Percentiles rank a stretch among this genome's conserved stretches.
phyloP scores from a whole-genome alignment of 2,329 filamentous ascomycete species.

The Aspergillus phoenicis region DNA sequence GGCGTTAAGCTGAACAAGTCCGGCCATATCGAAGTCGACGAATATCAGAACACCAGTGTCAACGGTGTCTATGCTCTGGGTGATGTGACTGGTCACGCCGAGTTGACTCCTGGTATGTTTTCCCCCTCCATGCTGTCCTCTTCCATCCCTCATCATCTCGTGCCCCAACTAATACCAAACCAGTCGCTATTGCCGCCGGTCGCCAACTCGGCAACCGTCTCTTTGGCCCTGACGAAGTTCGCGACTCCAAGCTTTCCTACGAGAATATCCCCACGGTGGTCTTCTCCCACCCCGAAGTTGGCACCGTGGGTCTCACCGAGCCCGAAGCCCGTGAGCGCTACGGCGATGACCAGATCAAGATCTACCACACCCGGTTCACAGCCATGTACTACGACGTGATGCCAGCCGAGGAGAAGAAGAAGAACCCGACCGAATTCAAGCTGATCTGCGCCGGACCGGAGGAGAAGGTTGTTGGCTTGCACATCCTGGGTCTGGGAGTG shows the following conservation, averaged over 20 bases:
- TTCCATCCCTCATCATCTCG: not conserved
- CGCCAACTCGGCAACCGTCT: slow-evolving; percentile 54
- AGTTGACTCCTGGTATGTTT: slow-evolving; percentile 52
- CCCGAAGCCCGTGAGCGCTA: slow-evolving; percentile 51
- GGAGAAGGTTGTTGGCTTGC: slow-evolving; percentile 55
- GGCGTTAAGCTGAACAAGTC: slow-evolving; percentile 45
- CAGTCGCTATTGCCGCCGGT: slow-evolving; percentile 56
- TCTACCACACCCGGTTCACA: slow-evolving; percentile 53
- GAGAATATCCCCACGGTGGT: slow-evolving; percentile 57
- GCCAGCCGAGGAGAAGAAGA: slow-evolving; percentile 51
- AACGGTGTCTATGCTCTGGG: slow-evolving; percentile 54
- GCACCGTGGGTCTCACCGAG: slow-evolving; percentile 54
- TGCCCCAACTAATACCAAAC: slow-evolving; percentile 2
- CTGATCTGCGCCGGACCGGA: slow-evolving; percentile 52
- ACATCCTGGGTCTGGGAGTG: slow-evolving; percentile 51
- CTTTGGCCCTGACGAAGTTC: slow-evolving; percentile 51
- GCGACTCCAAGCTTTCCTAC: slow-evolving; percentile 50
- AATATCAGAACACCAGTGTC: slow-evolving; percentile 54
- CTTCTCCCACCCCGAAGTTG: slow-evolving; percentile 55
- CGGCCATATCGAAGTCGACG: slow-evolving; percentile 51
- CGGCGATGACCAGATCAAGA: slow-evolving; percentile 54
- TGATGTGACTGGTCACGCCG: slow-evolving; percentile 55
- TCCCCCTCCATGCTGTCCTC: too few relatives aligned
- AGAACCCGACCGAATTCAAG: slow-evolving; percentile 56
- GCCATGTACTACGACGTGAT: slow-evolving; percentile 54